Evolutionary conservation across 192 early-diverging fungal species (phyloP), one percentile per base, ranked within the genome.

Genomic region (Coemansia sp.): DNA sequence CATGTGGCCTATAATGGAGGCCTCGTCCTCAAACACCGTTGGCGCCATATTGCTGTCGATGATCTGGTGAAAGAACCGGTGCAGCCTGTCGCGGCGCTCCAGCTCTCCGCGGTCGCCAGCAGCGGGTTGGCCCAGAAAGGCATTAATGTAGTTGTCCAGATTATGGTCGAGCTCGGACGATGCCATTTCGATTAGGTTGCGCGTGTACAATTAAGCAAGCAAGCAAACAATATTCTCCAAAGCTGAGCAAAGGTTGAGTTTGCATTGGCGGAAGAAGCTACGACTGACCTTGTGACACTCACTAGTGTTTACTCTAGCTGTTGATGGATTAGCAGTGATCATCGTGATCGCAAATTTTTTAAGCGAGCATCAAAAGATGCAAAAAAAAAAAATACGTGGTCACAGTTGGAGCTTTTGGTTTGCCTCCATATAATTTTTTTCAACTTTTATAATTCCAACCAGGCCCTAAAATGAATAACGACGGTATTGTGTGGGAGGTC

Each of bases 401-500:
- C 42, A 38, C 5, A 21, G 47, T 34, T 55, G 26, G 41, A 41
- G 10, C 12, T 38, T 38, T 37, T n/a, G n/a, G 23, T 20, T 13
- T 56, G 50, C 12, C 37, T 43, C 33, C 33, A 16, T 9, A 33
- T 64, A 36, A 36, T 58, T 38, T 57, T 57, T 43, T 43, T 42
- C 48, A 28, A 43, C 25, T 14, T 57, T 16, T 34, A 13, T 66
- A 39, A 48, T 45, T 59, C 34, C 20, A 8, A 53, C 41, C 47
- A 26, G 23, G 6, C 41, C 14, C 3, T 16, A 72, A 45, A 38
- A 79, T 83, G 76, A 83, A 79, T 58, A 78, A 83, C 72, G 90
- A 92, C 85, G 87, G 94, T 68, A 83, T 97, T 41, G 91, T 99
- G 67, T 99, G 96, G 96, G 88, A 93, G 68, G 92, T 94, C 52